phyloP scores from a whole-genome alignment of 805 yeast species.

The Candida cerambycidarum region DNA sequence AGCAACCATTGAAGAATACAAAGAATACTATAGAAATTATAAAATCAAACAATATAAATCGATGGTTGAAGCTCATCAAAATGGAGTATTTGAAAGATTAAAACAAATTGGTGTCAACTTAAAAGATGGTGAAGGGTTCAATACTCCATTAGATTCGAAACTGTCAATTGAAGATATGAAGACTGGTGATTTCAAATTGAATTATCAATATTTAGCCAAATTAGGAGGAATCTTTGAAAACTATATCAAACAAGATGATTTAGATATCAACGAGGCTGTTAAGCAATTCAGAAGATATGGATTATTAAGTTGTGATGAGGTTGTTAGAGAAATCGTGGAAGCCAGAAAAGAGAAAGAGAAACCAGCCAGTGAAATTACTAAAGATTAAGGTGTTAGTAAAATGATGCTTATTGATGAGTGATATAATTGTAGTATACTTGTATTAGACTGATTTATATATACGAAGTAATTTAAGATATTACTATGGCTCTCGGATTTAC shows the following conservation, averaged over 20 bases:
- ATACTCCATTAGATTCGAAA: conserved; percentile 50
- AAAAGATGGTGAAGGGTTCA: conserved; percentile 81
- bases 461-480: not conserved
- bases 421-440: not conserved
- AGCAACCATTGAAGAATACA: conserved; percentile 68
- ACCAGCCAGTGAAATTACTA: not conserved
- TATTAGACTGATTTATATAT: conserved; percentile 5
- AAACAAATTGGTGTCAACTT: conserved; percentile 60
- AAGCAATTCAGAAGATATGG: conserved; percentile 71
- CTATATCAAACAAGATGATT: conserved; percentile 34
- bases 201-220: conserved; percentile 54
- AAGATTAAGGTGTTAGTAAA: not conserved
- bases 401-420: not conserved
- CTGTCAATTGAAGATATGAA: conserved; percentile 21
- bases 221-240: conserved; percentile 50
- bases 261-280: conserved; percentile 43
- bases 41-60: conserved; percentile 71
- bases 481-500: too few species aligned
- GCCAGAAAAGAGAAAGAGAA: conserved; percentile 31
- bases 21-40: conserved; percentile 62
- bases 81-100: conserved; percentile 64
- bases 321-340: conserved; percentile 36
- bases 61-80: conserved; percentile 69
- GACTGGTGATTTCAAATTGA: conserved; percentile 43
- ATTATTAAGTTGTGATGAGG: conserved; percentile 49